These are phyloP conservation scores for Lizanozyma gosingica DNA, from an alignment of 1,139 yeast species.

Conservation along the genomic window DNA sequence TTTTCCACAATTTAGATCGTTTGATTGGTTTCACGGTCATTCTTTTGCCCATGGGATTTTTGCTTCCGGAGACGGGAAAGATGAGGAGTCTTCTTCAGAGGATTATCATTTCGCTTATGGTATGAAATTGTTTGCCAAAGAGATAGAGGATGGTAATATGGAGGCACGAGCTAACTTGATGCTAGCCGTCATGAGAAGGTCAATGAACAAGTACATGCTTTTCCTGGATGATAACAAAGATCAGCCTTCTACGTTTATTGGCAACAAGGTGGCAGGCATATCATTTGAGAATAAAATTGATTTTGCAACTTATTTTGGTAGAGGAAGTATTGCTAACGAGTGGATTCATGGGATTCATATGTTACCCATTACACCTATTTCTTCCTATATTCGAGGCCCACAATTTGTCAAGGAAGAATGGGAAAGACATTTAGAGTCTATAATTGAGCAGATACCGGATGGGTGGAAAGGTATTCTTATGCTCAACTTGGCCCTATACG, in stretches of 20 bases:
- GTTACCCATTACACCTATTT: constrained; percentile 38
- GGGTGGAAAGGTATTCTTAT: constrained; percentile 40
- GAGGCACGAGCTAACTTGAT: constrained; percentile 32
- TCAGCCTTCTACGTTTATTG: constrained; percentile 29
- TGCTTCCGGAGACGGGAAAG: constrained; percentile 39
- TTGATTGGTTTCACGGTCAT: constrained; percentile 42
- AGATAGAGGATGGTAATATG: constrained; percentile 24
- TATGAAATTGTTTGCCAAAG: constrained; percentile 30
- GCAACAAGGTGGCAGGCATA: constrained; percentile 38
- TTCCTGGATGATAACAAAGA: constrained; percentile 29
- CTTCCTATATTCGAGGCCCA: constrained; percentile 28
- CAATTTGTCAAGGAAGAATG: constrained; percentile 36
- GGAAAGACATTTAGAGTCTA: constrained; percentile 25
- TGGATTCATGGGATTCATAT: constrained; percentile 43
- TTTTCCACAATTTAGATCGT: constrained; percentile 34
- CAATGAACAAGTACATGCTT: constrained; percentile 38
- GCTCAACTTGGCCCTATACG: constrained; percentile 29
- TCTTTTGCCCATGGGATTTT: constrained; percentile 40
- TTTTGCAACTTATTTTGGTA: constrained; percentile 36
- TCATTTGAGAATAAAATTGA: constrained; percentile 37
- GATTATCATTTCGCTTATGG: constrained; percentile 39
- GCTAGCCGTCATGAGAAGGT: constrained; percentile 32
- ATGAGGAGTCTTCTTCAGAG: constrained; percentile 39
- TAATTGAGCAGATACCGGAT: constrained; percentile 30
- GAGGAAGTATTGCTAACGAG: constrained; percentile 34